Evolutionary conservation across 169 alveolate species (phyloP), one percentile per base, ranked within the genome.

Genomic region (Plasmodium billcollinsi): DNA sequence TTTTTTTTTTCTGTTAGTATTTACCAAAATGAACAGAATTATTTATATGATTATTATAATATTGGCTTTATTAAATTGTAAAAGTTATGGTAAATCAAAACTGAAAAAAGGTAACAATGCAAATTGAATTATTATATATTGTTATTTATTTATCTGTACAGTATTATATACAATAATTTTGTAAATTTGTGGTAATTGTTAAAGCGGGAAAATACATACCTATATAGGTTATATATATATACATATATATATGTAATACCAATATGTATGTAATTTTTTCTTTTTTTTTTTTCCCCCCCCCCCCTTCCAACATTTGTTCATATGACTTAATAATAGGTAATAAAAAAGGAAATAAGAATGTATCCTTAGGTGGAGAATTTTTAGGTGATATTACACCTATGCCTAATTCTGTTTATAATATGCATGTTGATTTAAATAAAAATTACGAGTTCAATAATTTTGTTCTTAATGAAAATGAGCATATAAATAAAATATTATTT

Each of bases 341-440:
- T 21, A 80, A 80, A 69, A 80, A 80, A 43, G 90, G 90, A 45
- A 76, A 76, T 63, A 80, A 69, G 67, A 80, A 15, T 69, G 26
- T 69, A 20, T 29, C 90, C 29, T 54, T 80, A 63, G 90, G 90
- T 45, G 90, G 90, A 18, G 90, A 80, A 29, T 80, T 80, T 43
- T 80, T 80, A 62, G 90, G 90, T 61, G 90, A 80, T 29, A 80
- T 69, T 9, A 80, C 90, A 1, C 90, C 90, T 69, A 11, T 80
- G n/a, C 90, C 90, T 18, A 80, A 70, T 80, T 80, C 90, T 54
- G 90, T 80, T 29, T 80, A 80, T 72, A 80, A 80, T 56, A 21
- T 80, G 56, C 90, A 80, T 14, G 67, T 80, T 70, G 90, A 80
- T 54, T 69, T 80, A 63, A 80, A 69, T 63, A 80, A 54, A 70